A percentile compares a stretch with the other conserved stretches of the same genome.
These are phyloP conservation scores for Suillus luteus DNA, from an alignment of 768 basidiomycete species.

Conservation along the genomic window DNA sequence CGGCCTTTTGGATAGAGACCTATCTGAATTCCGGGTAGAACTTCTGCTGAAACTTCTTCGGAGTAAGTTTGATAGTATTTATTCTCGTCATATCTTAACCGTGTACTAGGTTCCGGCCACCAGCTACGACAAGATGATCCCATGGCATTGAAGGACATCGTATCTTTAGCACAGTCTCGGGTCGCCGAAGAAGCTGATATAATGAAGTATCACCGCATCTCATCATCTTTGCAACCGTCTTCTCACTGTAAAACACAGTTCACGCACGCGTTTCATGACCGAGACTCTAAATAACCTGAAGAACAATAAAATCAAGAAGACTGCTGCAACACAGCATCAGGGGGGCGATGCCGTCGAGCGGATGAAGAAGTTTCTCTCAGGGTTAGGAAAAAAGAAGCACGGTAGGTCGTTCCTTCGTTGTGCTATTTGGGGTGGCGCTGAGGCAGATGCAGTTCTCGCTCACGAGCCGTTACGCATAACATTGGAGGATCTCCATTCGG, in stretches of 20 bases:
- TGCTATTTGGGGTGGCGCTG: neutral
- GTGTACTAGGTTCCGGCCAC: conserved; percentile 76
- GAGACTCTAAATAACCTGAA: conserved; percentile 92
- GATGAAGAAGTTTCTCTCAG: conserved; percentile 85
- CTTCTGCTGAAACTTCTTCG: conserved; percentile 81
- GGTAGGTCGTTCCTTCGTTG: conserved; percentile 39
- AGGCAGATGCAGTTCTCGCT: conserved; percentile 57
- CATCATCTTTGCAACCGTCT: neutral
- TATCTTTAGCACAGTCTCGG: conserved; percentile 77
- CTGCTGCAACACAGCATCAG: conserved; percentile 62
- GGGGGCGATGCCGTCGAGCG: conserved; percentile 76
- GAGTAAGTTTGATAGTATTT: conserved; percentile 48
- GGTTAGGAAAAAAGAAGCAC: conserved; percentile 75
- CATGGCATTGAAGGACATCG: conserved; percentile 87
- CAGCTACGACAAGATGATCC: conserved; percentile 94
- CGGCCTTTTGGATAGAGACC: conserved; percentile 58
- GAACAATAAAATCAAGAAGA: conserved; percentile 80
- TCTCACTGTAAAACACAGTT: conserved; percentile 45
- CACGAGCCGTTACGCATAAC: conserved; percentile 88
- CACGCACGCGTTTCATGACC: conserved; percentile 92
- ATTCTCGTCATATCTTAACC: neutral
- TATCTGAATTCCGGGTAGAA: conserved; percentile 84
- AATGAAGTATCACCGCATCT: conserved; percentile 48
- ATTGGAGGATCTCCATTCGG: conserved; percentile 79
- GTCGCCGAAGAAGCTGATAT: conserved; percentile 50